Conservation (phyloP, 2,329 filamentous ascomycete species). For the Lojkania enalia region DNA sequence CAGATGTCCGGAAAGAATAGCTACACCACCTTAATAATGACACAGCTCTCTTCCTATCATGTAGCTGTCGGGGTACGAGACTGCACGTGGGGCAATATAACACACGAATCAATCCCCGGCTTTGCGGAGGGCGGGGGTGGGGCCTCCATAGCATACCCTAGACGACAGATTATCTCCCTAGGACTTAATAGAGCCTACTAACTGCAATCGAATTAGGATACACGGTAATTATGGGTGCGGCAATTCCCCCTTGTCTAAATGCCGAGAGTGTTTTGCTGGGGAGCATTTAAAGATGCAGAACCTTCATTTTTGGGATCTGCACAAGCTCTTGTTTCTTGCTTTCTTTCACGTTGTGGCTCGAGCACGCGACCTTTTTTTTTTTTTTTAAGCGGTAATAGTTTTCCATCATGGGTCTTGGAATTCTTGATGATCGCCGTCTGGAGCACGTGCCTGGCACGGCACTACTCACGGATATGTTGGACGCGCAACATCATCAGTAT, state of each 20-base stretch:
- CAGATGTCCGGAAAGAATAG: no score
- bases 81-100: conserved; percentile 6
- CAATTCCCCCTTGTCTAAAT: conserved; percentile 15
- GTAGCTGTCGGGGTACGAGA: neutral
- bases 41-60: no score
- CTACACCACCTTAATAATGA: no score
- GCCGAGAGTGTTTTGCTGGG: conserved; percentile 3
- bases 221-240: neutral
- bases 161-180: neutral
- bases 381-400: neutral
- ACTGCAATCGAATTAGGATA: neutral
- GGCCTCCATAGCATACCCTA: conserved; percentile 1
- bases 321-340: neutral
- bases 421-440: conserved; percentile 24
- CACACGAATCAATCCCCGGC: neutral
- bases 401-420: conserved; percentile 23
- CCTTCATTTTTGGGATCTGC: neutral
- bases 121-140: neutral
- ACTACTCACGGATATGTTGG: conserved; percentile 20
- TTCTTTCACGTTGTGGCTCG: no score
- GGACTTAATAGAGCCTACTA: neutral
- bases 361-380: neutral
- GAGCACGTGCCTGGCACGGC: conserved; percentile 27
- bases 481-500: conserved; percentile 16
- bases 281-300: neutral